Conservation (phyloP, 495 filamentous ascomycete species). For the Hypoxylon trugodes region DNA sequence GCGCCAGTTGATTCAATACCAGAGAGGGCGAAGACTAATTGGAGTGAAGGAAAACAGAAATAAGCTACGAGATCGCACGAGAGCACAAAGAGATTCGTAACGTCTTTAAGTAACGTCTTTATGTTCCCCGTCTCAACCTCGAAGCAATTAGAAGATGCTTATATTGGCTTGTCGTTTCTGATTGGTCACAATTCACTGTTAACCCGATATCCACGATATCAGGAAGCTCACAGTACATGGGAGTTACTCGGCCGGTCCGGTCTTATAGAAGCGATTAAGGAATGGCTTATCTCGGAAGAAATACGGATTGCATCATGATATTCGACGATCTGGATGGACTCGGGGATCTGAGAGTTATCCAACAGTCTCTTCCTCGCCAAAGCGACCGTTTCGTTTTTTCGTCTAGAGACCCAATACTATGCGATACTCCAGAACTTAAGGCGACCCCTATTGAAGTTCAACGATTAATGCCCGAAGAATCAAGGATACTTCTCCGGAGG, state of each 20-base stretch:
- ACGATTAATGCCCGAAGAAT: neutral
- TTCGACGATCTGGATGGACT: neutral
- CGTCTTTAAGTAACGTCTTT: neutral
- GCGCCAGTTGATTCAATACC: neutral
- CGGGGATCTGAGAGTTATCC: neutral
- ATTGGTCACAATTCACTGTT: neutral
- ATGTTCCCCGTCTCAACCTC: neutral
- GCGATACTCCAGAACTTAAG: neutral
- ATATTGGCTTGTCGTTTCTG: neutral
- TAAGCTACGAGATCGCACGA: neutral
- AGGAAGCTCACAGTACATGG: neutral
- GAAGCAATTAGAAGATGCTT: neutral
- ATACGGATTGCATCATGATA: neutral
- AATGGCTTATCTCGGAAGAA: neutral
- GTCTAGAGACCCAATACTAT: neutral
- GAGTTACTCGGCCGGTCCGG: neutral
- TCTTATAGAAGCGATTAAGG: neutral
- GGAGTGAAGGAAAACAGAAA: neutral
- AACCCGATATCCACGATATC: neutral
- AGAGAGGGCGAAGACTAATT: neutral
- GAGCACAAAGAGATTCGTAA: neutral
- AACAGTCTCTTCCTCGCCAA: neutral
- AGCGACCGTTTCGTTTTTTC: neutral
- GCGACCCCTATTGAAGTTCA: neutral
- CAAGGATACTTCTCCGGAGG: neutral